Evolutionary conservation across 345 rosid genomes (phyloP), one percentile per base, ranked within the genome.

Genomic region (Citrus maxima): DNA sequence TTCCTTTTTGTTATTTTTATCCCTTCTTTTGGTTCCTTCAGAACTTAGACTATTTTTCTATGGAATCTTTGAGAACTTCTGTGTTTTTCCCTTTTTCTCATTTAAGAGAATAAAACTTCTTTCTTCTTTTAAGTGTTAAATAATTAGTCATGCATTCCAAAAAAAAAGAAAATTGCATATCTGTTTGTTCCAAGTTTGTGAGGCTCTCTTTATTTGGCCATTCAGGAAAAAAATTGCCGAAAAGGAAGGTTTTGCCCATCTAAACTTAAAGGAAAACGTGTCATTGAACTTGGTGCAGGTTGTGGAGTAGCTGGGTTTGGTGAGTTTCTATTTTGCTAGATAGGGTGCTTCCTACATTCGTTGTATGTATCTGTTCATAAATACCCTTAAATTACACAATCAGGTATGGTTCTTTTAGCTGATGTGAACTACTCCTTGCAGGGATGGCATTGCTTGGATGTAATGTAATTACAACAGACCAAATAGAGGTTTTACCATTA

Each of bases 231-330:
- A 80, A 93, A 95, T 84, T 87, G 95, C 79, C 88, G 96, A 85
- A 93, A 85, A 83, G 99, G 99, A 78, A 88, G 86, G 83, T 93
- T 95, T 83, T 89, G 85, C 83, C 89, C 90, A 10, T 87, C 93
- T 62, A 95, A 92, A 83, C 90, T 95, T 63, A 91, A 92, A 88
- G 98, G 99, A 81, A 93, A 91, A 81, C 95, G 95, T 74, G 97
- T 76, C 42, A 88, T 95, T 77, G 98, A 95, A 82, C 97, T 95
- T 66, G 99, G 99, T 81, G 98, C 98, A 0, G 99, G 99, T 74
- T 95, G 99, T 72, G 98, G 99, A 40, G 96, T 95, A 56, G 95
- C 98, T 59, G 98, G 99, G 64, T 93, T 93, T 83, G 99, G 99
- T 91, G 85, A 80, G 97, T 89, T 70, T 76, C 60, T 71, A 32